Evolutionary conservation across 306 rosid genomes (phyloP).

Genomic region (Citrullus amarus): DNA sequence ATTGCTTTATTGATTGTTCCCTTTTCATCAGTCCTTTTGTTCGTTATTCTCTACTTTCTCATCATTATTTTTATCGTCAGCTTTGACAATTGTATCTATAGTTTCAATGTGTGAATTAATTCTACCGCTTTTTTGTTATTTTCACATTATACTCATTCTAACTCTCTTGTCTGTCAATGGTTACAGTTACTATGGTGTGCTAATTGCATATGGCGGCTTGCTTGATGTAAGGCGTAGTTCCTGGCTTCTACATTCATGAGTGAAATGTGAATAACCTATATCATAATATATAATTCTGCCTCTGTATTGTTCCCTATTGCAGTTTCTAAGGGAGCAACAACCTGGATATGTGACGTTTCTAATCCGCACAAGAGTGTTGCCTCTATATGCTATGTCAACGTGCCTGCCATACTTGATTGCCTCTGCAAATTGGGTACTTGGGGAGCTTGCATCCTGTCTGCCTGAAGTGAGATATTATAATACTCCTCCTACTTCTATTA

Average conservation of each 20-base stretch:
- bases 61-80: background rate
- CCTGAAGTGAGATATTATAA: conserved; percentile 47
- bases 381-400: conserved; percentile 38
- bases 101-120: background rate
- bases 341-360: conserved; percentile 39
- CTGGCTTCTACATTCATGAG: conserved; percentile 13
- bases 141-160: background rate
- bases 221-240: conserved; percentile 56
- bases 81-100: background rate
- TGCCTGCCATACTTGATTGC: conserved; percentile 57
- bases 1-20: background rate
- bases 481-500: conserved; percentile 13
- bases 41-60: background rate
- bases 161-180: conserved; percentile 3
- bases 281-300: background rate
- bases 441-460: conserved; percentile 77
- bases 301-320: conserved; percentile 18
- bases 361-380: conserved; percentile 49
- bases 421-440: conserved; percentile 90
- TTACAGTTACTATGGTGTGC: conserved; percentile 76
- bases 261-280: background rate
- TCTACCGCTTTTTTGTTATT: background rate
- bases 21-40: background rate
- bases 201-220: conserved; percentile 76
- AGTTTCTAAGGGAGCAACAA: conserved; percentile 81